Conservation (phyloP, 306 rosid genomes). For the Alnus glutinosa region DNA sequence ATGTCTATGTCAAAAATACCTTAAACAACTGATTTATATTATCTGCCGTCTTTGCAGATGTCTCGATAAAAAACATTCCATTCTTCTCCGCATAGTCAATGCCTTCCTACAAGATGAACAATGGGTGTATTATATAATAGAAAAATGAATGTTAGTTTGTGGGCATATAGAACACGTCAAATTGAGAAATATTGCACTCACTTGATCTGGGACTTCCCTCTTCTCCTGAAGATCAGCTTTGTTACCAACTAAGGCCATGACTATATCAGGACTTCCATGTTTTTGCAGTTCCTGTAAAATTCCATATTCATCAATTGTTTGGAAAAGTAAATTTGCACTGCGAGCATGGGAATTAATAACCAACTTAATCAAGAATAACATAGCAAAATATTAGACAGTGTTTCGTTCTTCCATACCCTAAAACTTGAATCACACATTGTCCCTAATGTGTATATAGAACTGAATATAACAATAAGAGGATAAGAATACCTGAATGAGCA, state of each 20-base stretch:
- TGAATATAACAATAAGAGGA: too few species aligned
- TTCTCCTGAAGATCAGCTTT: conserved; percentile 94
- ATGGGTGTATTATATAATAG: conserved; percentile 9
- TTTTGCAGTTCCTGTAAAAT: conserved; percentile 81
- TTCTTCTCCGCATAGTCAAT: conserved; percentile 89
- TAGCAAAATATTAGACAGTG: too few species aligned
- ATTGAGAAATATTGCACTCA: conserved; percentile 32
- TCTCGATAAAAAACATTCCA: conserved; percentile 95
- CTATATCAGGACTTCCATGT: conserved; percentile 93
- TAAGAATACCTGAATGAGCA: too few species aligned
- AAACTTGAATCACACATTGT: too few species aligned
- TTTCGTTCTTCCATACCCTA: too few species aligned
- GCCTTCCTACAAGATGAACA: conserved; percentile 61
- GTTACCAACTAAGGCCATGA: conserved; percentile 92
- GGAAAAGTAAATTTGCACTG: conserved; percentile 17
- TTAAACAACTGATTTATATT: conserved; percentile 92
- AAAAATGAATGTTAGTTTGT: conserved; percentile 6
- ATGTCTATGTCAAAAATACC: conserved; percentile 50
- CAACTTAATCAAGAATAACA: background rate
- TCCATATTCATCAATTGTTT: conserved; percentile 29
- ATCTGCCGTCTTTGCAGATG: conserved; percentile 98
- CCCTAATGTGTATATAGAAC: too few species aligned
- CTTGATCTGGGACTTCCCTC: conserved; percentile 81
- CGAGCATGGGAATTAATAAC: conserved; percentile 6
- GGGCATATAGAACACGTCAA: conserved; percentile 1